Evolutionary conservation across 176 grass and related monocot genomes (phyloP).

Genomic region (Hyparrhenia diplandra): DNA sequence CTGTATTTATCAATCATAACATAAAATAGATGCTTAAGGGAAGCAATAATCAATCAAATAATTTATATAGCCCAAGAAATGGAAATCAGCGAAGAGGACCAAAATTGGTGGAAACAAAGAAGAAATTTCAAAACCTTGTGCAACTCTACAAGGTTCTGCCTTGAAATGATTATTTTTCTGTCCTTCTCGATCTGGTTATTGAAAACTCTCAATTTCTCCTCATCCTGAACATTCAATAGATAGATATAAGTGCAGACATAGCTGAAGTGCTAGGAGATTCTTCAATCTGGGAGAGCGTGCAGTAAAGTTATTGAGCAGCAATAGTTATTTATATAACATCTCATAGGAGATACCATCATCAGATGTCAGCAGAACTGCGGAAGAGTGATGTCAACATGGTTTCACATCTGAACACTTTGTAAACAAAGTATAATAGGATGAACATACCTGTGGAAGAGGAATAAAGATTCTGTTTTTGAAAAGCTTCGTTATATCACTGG

Average conservation of each 20-base stretch:
- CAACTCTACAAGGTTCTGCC: slow-evolving; percentile 76
- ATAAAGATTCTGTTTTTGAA: slow-evolving; percentile 72
- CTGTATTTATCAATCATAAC: slow-evolving; percentile 44
- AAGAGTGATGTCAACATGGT: background rate
- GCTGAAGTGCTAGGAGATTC: slow-evolving; percentile 7
- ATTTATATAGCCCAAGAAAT: slow-evolving; percentile 9
- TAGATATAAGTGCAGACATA: slow-evolving; percentile 21
- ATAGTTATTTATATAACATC: background rate
- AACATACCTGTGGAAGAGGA: slow-evolving; percentile 74
- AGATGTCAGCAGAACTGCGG: background rate
- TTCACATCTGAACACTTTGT: slow-evolving; percentile 5
- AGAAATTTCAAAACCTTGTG: slow-evolving; percentile 57
- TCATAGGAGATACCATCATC: background rate
- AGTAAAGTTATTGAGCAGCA: slow-evolving; percentile 9
- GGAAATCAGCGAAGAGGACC: slow-evolving; percentile 3
- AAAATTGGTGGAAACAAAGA: slow-evolving; percentile 29
- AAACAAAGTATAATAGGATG: slow-evolving; percentile 2
- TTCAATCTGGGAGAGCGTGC: background rate
- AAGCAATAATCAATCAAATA: slow-evolving; percentile 10
- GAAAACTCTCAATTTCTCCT: slow-evolving; percentile 79
- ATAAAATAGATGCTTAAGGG: slow-evolving; percentile 2
- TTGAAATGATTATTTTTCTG: slow-evolving; percentile 77
- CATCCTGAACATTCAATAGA: slow-evolving; percentile 58
- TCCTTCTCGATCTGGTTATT: slow-evolving; percentile 89
- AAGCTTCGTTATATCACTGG: slow-evolving; percentile 62